Evolutionary conservation across 768 basidiomycete genomes (phyloP).

Genomic region (Wakefieldia striispora): DNA sequence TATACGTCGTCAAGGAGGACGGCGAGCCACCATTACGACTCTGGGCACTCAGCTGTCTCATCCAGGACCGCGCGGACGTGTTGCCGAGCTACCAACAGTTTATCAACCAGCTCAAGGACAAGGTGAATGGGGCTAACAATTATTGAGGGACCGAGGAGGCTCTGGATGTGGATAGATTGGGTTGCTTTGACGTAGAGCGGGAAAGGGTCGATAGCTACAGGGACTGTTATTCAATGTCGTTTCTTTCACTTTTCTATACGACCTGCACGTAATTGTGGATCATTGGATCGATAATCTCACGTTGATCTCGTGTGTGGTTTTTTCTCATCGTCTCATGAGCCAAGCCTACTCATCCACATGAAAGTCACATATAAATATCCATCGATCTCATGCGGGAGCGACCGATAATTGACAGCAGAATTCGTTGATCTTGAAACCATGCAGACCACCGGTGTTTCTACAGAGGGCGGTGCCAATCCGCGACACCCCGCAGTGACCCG

Average conservation of each 20-base stretch:
- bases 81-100: constrained; percentile 97
- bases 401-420: too few relatives aligned
- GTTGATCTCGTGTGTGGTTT: too few relatives aligned
- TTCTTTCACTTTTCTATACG: too few relatives aligned
- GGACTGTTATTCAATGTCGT: too few relatives aligned
- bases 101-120: constrained; percentile 85
- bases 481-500: constrained; percentile 5
- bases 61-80: constrained; percentile 95
- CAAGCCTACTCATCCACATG: too few relatives aligned
- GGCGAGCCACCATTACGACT: constrained; percentile 91
- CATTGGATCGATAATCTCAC: too few relatives aligned
- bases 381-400: too few relatives aligned
- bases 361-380: too few relatives aligned
- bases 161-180: neutral
- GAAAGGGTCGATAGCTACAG: too few relatives aligned
- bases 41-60: constrained; percentile 92
- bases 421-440: constrained; percentile 2
- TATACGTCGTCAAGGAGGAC: constrained; percentile 97
- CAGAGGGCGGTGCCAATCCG: constrained; percentile 5
- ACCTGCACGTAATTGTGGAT: too few relatives aligned
- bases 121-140: constrained; percentile 44
- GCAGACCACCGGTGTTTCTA: constrained; percentile 7
- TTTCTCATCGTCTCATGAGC: too few relatives aligned
- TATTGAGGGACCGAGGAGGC: constrained; percentile 13
- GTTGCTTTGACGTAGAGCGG: neutral